Evolutionary conservation across 352 stramenopile species (phyloP), one percentile per base, ranked within the genome.

Genomic region (Pseudoperonospora humuli): DNA sequence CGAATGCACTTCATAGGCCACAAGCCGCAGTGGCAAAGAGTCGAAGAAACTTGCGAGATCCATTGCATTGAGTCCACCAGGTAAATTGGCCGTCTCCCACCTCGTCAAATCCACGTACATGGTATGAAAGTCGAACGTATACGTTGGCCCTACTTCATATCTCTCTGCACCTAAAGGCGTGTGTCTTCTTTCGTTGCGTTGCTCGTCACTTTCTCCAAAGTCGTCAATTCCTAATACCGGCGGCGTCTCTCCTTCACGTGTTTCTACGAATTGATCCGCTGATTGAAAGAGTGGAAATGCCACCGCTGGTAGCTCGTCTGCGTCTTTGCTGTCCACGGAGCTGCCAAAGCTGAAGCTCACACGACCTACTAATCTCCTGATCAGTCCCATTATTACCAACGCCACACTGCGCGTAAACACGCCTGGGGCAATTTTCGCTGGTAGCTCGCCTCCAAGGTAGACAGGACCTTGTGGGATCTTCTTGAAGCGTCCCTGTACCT

Each of bases 51-150:
- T 72, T 11, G 71, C 67, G 0, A 93, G 57, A 19, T 74, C 54
- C 70, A 93, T 81, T 26, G 84, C 74, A 33, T 65, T 83, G 10
- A 93, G 39, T 24, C 54, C 59, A 1, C 75, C 71, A 0, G 81
- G 81, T 3, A 93, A 50, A 39, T 93, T 93, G 7, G 77, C 64
- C 1, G 81, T 90, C 47, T 84, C 72, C 81, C 81, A 93, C 21
- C 65, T 61, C 7, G 67, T 72, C 47, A 93, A 54, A 44, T 93
- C 73, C 32, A 90, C 77, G 49, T 91, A 91, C 78, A 91, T 91
- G 1, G 78, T 93, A 59, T 93, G 78, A 48, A 93, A 93, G 27
- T 93, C 72, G 59, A 93, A 93, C 40, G 81, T 88, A 50, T 93
- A 93, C 23, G 75, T 93, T 5, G 59, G 42, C n/a, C 68, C 76